Evolutionary conservation across 805 yeast genomes (phyloP).

Genomic region (Saturnispora bothae): DNA sequence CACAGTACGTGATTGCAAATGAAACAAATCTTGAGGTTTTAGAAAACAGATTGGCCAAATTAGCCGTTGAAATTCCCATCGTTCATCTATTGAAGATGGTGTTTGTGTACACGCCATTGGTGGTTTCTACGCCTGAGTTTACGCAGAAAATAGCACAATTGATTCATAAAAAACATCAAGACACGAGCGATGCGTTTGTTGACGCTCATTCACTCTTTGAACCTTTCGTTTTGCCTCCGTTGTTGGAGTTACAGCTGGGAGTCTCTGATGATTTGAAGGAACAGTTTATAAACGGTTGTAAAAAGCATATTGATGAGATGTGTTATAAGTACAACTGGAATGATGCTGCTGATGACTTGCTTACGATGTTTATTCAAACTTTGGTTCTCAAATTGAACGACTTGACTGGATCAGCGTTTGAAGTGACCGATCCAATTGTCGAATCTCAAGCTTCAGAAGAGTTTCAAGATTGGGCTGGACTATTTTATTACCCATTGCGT

Average conservation of each 20-base stretch:
- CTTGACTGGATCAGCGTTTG: conserved; percentile 10
- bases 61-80: not conserved
- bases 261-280: not conserved
- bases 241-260: not conserved
- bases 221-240: not conserved
- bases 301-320: not conserved
- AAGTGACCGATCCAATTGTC: conserved; percentile 2
- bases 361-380: conserved; percentile 16
- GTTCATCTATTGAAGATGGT: not conserved
- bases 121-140: not conserved
- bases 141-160: not conserved
- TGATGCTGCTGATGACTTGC: conserved; percentile 3
- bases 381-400: conserved; percentile 16
- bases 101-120: not conserved
- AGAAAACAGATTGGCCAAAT: not conserved
- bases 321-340: conserved; percentile 6
- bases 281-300: not conserved
- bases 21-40: not conserved
- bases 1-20: conserved; percentile 3
- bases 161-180: not conserved
- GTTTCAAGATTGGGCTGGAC: conserved; percentile 15
- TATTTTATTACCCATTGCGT: conserved; percentile 18
- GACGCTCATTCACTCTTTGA: not conserved
- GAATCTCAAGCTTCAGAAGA: conserved; percentile 6
- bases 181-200: not conserved